Conservation (phyloP, 1,284 basidiomycete species). For the Anthracocystis panici-leucophaei region DNA sequence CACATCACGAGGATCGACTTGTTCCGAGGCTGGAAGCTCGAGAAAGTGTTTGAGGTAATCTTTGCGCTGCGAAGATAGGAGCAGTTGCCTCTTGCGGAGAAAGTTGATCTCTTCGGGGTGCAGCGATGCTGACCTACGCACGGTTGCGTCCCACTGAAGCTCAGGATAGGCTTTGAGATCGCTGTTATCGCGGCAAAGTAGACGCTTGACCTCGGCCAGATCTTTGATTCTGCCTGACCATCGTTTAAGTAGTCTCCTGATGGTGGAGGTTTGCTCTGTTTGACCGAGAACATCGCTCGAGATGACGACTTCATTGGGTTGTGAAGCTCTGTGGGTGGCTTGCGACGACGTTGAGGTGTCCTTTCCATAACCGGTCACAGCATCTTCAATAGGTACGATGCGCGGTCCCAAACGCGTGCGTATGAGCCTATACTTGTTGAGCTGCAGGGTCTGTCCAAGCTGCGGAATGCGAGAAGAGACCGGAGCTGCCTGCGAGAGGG, state of each 20-base stretch:
- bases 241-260: constrained; percentile 31
- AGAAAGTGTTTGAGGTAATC: constrained; percentile 48
- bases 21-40: constrained; percentile 52
- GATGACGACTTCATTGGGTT: constrained; percentile 34
- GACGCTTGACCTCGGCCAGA: constrained; percentile 49
- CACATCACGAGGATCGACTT: constrained; percentile 67
- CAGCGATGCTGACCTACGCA: constrained; percentile 51
- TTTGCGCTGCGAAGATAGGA: constrained; percentile 41
- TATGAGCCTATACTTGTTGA: constrained; percentile 36
- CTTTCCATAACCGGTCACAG: background rate
- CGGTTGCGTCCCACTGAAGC: constrained; percentile 59
- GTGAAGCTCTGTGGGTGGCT: background rate
- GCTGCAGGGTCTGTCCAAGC: constrained; percentile 35
- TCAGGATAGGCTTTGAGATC: constrained; percentile 61
- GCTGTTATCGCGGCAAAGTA: constrained; percentile 33
- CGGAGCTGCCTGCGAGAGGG: constrained; percentile 61
- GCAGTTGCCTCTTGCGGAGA: constrained; percentile 32
- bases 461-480: constrained; percentile 58
- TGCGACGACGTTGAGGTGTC: background rate
- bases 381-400: constrained; percentile 37
- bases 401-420: constrained; percentile 33
- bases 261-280: constrained; percentile 18
- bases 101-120: constrained; percentile 53
- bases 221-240: constrained; percentile 58
- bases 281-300: constrained; percentile 45